Percentiles rank a stretch among this genome's conserved stretches.
Conservation (phyloP, 2,329 filamentous ascomycete species). For the Xylaria sp. region DNA sequence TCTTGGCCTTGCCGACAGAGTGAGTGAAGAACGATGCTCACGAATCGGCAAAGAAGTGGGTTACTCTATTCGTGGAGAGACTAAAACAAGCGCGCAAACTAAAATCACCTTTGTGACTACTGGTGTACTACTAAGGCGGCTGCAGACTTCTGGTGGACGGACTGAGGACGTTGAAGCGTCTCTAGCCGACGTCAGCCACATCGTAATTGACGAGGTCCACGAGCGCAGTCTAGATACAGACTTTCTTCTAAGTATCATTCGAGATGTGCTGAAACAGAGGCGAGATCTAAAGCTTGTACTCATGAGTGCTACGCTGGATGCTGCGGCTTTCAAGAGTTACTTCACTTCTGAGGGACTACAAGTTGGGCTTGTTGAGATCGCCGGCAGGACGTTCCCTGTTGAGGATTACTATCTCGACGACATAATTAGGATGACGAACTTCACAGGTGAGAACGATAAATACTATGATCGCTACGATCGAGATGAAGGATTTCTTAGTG, state of each 20-base stretch:
- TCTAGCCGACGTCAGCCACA: constrained; percentile 87
- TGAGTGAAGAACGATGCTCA: constrained; percentile 87
- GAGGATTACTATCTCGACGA: constrained; percentile 90
- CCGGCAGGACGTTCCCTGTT: constrained; percentile 88
- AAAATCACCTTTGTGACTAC: constrained; percentile 97
- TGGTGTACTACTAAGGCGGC: constrained; percentile 83
- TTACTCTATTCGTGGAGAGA: constrained; percentile 90
- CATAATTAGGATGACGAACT: constrained; percentile 79
- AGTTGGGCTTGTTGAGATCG: constrained; percentile 84
- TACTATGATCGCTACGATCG: constrained; percentile 39
- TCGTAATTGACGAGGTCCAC: constrained; percentile 96
- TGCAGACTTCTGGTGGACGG: constrained; percentile 87
- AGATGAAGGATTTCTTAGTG: constrained; percentile 51
- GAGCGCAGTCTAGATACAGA: constrained; percentile 94
- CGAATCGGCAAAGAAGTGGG: constrained; percentile 86
- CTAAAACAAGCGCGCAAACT: constrained; percentile 72
- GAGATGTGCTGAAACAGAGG: constrained; percentile 76
- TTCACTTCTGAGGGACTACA: constrained; percentile 71
- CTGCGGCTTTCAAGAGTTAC: constrained; percentile 81
- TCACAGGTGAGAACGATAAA: constrained; percentile 49
- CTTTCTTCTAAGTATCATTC: constrained; percentile 85
- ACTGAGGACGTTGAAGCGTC: constrained; percentile 81
- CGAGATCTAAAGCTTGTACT: constrained; percentile 87
- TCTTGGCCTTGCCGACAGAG: constrained; percentile 89
- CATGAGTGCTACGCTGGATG: constrained; percentile 96